A percentile compares a stretch with the other conserved stretches of the same genome.
Conservation (phyloP, 2,329 filamentous ascomycete genomes). For the Ascosphaera acerosa region DNA sequence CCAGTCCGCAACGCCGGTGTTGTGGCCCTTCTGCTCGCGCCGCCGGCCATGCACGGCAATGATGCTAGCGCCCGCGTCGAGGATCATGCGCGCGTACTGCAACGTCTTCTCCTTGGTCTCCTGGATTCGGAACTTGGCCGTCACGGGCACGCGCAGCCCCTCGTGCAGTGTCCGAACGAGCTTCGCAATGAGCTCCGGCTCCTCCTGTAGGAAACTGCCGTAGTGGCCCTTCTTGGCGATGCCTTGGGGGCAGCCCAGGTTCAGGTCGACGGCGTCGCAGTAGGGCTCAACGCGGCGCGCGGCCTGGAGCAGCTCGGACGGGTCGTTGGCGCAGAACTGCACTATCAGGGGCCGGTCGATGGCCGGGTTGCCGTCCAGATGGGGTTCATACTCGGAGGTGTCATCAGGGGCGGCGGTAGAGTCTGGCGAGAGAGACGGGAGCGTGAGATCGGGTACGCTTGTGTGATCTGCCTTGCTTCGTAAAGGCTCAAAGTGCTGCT, state of each 20-base stretch:
- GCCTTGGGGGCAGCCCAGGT: conserved; percentile 86
- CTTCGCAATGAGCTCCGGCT: conserved; percentile 58
- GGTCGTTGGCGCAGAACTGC: conserved; percentile 52
- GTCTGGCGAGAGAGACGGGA: conserved; percentile 2
- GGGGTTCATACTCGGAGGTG: conserved; percentile 13
- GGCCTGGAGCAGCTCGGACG: conserved; percentile 29
- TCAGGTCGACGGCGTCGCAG: conserved; percentile 88
- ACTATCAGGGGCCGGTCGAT: conserved; percentile 80
- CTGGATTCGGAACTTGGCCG: conserved; percentile 78
- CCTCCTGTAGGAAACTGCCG: conserved; percentile 83
- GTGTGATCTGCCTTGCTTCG: conserved; percentile 8
- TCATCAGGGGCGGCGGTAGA: not conserved
- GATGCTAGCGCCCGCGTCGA: conserved; percentile 73
- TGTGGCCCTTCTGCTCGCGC: conserved; percentile 83
- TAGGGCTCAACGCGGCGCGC: conserved; percentile 57
- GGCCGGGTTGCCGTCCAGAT: conserved; percentile 65
- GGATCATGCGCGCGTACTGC: conserved; percentile 66
- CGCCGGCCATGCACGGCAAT: conserved; percentile 75
- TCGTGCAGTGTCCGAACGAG: conserved; percentile 64
- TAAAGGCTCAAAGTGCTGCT: conserved; percentile 53
- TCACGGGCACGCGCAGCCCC: conserved; percentile 59
- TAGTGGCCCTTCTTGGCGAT: conserved; percentile 83
- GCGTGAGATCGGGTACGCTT: conserved; percentile 13
- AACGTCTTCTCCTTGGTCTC: conserved; percentile 71
- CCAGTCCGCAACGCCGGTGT: conserved; percentile 89